Conservation (phyloP, 2,329 filamentous ascomycete species). For the Fusarium verrucosum region DNA sequence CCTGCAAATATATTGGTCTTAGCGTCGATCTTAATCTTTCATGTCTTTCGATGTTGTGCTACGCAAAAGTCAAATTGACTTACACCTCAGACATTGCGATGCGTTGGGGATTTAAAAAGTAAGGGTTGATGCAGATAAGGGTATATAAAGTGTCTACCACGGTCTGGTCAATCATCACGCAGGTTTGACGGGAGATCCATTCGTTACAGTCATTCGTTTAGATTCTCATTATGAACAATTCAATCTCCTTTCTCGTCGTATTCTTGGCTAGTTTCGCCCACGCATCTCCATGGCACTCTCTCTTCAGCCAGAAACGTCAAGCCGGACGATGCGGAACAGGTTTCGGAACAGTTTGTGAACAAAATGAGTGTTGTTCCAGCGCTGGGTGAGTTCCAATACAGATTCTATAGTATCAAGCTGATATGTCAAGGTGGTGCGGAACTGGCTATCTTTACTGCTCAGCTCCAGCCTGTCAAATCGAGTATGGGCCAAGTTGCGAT, state of each 20-base stretch:
- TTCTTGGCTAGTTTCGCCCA: constrained; percentile 2
- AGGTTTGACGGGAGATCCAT: constrained; percentile 15
- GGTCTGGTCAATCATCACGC: background rate
- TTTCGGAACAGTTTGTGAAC: constrained; percentile 48
- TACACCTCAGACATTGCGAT: background rate
- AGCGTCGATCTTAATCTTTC: background rate
- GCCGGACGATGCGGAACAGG: constrained; percentile 57
- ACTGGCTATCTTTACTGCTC: constrained; percentile 64
- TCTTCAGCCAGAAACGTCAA: constrained; percentile 27
- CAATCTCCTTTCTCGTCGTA: constrained; percentile 3
- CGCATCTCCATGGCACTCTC: background rate
- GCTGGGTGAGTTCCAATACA: constrained; percentile 48
- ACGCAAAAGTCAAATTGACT: background rate
- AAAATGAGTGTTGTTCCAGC: constrained; percentile 54
- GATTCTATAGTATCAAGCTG: background rate
- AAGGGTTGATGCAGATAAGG: background rate
- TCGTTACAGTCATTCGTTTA: constrained; percentile 41
- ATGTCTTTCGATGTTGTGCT: background rate
- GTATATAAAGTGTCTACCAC: constrained; percentile 10
- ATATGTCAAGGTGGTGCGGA: constrained; percentile 61
- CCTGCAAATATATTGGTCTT: background rate
- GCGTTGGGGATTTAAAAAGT: background rate
- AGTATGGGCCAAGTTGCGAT: constrained; percentile 69
- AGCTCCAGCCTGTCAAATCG: constrained; percentile 69
- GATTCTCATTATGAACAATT: constrained; percentile 23